Evolutionary conservation across 306 rosid genomes (phyloP), one percentile per base, ranked within the genome.

Genomic region (Cicer cuneatum): DNA sequence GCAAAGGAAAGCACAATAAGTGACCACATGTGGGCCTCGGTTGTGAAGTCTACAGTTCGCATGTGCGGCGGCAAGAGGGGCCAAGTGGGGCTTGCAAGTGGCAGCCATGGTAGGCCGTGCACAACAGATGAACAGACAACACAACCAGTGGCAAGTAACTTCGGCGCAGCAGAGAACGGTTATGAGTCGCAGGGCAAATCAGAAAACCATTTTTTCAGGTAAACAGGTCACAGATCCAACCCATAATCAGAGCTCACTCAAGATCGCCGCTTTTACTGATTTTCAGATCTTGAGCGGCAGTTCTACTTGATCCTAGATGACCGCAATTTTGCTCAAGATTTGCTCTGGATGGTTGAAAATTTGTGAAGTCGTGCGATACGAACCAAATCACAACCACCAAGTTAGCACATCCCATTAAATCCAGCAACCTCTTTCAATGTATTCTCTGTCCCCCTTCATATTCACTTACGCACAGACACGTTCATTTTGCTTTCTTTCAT

Each of bases 351-450:
- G 66, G 42, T 59, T 59, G 19, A 33, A 59, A 6, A 35, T 7
- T 12, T 59, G 42, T 33, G 66, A 33, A 59, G 35, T 59, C 11
- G 19, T 7, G 19, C 5, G 19, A 59, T 59, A 59, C 10, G 42
- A 33, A 33, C 66, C 11, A 59, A 33, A 59, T 59, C 66, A 59
- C 39, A 63, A 53, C 64, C 67, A 51, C 29, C 64, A 68, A 47
- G 56, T 15, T 71, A 42, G 16, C 61, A 68, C 46, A 63, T 49
- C 76, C 72, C 51, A 51, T 74, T 14, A 60, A 12, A 68, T 41
- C 46, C 72, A 59, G 24, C 38, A 79, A 63, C 40, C 39, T 58
- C 62, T 69, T 60, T 71, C 63, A 53, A 63, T 2, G 4, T 53
- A 40, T 37, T 71, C 48, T 1, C 19, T 18, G 14, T 47, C 46